Percentiles rank a stretch among this genome's conserved stretches.
These are phyloP conservation scores for Paecilomyces niveus DNA, from an alignment of 2,329 filamentous ascomycete species.

Conservation along the genomic window DNA sequence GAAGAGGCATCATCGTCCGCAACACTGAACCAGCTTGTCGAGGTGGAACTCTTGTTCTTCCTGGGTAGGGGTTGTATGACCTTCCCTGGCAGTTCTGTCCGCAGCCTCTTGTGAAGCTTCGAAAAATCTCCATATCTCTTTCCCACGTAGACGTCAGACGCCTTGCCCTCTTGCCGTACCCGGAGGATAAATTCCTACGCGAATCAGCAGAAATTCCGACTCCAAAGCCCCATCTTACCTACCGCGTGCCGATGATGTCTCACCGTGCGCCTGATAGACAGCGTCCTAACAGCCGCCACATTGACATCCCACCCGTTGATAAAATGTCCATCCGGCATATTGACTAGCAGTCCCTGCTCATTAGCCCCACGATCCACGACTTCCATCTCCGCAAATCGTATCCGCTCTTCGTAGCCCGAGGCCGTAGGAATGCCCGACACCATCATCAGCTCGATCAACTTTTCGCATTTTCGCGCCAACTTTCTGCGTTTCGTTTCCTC, in stretches of 20 bases:
- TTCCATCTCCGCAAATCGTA: slow-evolving; percentile 93
- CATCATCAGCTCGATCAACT: slow-evolving; percentile 98
- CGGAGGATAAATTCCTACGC: slow-evolving; percentile 78
- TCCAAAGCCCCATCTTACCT: slow-evolving; percentile 26
- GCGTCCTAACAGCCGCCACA: slow-evolving; percentile 78
- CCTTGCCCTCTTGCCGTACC: slow-evolving; percentile 67
- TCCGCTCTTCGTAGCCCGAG: slow-evolving; percentile 94
- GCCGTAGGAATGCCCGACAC: slow-evolving; percentile 93
- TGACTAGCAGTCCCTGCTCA: slow-evolving; percentile 79
- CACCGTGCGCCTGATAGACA: slow-evolving; percentile 75
- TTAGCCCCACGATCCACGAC: slow-evolving; percentile 91
- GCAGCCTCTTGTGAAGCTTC: slow-evolving; percentile 69
- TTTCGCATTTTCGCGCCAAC: slow-evolving; percentile 84
- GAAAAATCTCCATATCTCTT: slow-evolving; percentile 84
- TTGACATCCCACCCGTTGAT: slow-evolving; percentile 98
- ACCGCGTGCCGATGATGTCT: slow-evolving; percentile 87
- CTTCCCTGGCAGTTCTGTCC: slow-evolving; percentile 82
- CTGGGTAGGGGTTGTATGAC: slow-evolving; percentile 77
- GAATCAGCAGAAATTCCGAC: not conserved
- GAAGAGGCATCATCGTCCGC: slow-evolving; percentile 73
- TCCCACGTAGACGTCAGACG: slow-evolving; percentile 67
- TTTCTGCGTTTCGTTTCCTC: slow-evolving; percentile 95
- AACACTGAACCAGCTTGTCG: slow-evolving; percentile 51
- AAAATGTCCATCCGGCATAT: slow-evolving; percentile 81
- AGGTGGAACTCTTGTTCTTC: slow-evolving; percentile 80